phyloP scores from a whole-genome alignment of 306 rosid genomes.

The Macrotyloma uniflorum region DNA sequence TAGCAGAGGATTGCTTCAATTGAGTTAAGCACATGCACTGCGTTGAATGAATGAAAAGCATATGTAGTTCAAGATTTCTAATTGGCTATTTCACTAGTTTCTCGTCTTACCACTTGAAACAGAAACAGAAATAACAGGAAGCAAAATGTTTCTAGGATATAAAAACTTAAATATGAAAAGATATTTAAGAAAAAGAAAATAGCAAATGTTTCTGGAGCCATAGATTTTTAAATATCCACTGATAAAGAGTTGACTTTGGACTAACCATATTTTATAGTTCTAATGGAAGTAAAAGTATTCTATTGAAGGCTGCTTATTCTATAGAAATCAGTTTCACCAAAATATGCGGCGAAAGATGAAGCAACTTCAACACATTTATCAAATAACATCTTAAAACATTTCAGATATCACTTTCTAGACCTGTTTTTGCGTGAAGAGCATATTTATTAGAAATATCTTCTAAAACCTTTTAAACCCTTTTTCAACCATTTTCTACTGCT shows the following conservation, averaged over 20 bases:
- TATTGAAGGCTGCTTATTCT: background rate
- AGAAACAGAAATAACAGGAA: background rate
- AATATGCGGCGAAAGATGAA: background rate
- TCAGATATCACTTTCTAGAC: background rate
- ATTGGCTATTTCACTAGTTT: background rate
- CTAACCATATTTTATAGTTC: too few relatives aligned
- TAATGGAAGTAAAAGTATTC: background rate
- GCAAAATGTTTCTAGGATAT: background rate
- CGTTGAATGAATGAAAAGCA: background rate
- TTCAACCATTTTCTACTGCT: constrained; percentile 11
- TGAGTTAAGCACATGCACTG: background rate
- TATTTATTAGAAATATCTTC: background rate
- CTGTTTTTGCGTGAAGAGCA: background rate
- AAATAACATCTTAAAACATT: background rate
- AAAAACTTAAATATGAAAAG: background rate
- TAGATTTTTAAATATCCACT: background rate
- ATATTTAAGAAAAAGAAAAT: background rate
- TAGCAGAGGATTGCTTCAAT: too few relatives aligned
- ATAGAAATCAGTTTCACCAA: background rate
- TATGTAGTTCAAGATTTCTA: background rate
- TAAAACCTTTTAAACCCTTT: background rate
- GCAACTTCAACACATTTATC: background rate
- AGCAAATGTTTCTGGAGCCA: background rate
- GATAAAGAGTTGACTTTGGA: too few relatives aligned
- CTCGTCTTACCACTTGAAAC: background rate